phyloP scores from a whole-genome alignment of 441 rosid genomes.

The Populus hybrid region DNA sequence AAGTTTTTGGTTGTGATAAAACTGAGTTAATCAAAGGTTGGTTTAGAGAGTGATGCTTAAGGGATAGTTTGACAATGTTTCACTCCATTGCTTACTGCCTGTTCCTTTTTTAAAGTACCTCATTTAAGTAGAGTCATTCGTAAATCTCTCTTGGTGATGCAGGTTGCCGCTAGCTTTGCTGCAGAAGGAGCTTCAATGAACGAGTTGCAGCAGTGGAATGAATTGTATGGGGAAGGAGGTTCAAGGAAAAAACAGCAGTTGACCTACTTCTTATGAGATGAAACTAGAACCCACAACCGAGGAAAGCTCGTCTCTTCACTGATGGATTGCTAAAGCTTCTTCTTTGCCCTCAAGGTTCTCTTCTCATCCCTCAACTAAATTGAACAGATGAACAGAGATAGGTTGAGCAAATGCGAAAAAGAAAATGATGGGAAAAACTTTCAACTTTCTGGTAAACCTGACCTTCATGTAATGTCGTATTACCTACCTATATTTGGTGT shows the following conservation, averaged over 20 bases:
- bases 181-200: constrained; percentile 64
- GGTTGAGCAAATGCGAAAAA: neutral
- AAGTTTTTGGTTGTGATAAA: no score
- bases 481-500: neutral
- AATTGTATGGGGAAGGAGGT: constrained; percentile 81
- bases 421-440: neutral
- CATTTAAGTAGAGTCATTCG: neutral
- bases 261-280: constrained; percentile 58
- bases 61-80: no score
- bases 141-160: constrained; percentile 8
- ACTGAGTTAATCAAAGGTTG: no score
- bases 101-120: neutral
- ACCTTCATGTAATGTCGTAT: neutral
- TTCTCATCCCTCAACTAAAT: neutral
- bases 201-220: constrained; percentile 89
- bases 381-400: neutral
- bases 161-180: constrained; percentile 81
- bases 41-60: no score
- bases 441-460: no score
- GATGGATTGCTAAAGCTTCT: neutral
- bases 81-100: neutral
- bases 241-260: constrained; percentile 79
- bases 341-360: neutral
- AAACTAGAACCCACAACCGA: neutral
- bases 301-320: neutral